Base-by-base conservation (phyloP, 2,329 filamentous ascomycete species). In the Ceratocystis albifundus region DNA sequence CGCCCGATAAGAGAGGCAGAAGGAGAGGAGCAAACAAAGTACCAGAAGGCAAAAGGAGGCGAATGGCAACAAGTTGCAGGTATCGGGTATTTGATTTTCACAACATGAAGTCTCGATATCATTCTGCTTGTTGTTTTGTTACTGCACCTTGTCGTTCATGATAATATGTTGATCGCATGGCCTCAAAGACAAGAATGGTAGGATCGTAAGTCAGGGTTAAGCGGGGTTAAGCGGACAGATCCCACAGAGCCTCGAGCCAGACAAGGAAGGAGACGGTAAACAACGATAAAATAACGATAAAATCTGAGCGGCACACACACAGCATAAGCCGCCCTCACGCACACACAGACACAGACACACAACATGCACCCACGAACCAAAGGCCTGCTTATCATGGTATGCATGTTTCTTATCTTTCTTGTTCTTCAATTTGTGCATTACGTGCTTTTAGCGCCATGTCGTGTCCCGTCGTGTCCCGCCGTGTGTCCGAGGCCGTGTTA, bases 201-300 rank as follows among this genome's bases (percentile, higher is more conserved):
- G 53, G 53, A 59, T 59, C 53, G 12, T 8, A 4, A 17, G 4
- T 59, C 53, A 59, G 53, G 53, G 53, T 59, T 59, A 59, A 32
- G 25, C 53, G 53, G 53, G 53, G 53, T 59, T 59, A 59, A 59
- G 53, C 53, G 53, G 53, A 10, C 8, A n/a, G 53, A 59, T 59
- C 53, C 53, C 36, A 25, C 53, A 59, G 53, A 59, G 53, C 53
- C 53, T 59, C 53, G 17, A 17, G 28, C 25, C 53, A 7, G 22
- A 12, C 50, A 12, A 50, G 7, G 28, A 32, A 4, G n/a, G n/a
- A n/a, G n/a, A n/a, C n/a, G n/a, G n/a, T n/a, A n/a, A n/a, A n/a
- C n/a, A n/a, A 4, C 28, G 22, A 59, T 59, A 59, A 59, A 59
- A 59, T 30, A n/a, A 30, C 2, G 5, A 59, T 53, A 53, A 53